Evolutionary conservation across 2,329 filamentous ascomycete species (phyloP), one percentile per base, ranked within the genome.

Genomic region (Neofusicoccum umdonicola): DNA sequence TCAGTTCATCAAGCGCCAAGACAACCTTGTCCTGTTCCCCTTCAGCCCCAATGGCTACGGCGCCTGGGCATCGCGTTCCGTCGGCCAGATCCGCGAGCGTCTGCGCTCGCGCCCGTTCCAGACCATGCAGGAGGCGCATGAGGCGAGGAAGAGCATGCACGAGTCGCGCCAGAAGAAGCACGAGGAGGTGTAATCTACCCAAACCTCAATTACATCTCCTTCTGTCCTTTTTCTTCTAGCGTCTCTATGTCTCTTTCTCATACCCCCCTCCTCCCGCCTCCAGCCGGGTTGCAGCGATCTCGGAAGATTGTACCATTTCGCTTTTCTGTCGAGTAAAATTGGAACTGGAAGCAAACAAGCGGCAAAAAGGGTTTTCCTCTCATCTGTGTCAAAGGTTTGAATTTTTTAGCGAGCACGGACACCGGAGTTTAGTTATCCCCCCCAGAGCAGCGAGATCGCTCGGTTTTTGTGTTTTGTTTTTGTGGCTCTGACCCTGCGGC

Each of bases 21-120:
- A 77, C 22, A 87, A 87, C 72, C 79, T 83, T 73, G 83, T 85
- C 1, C 74, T 89, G 51, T 88, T 83, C 74, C 87, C 87, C 1
- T 76, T 88, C n/a, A 79, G 76, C 68, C 70, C 74, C 35, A 76
- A 76, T 42, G 63, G 63, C 63, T 65, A 65, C 56, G 5, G 27
- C 35, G 63, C 63, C 45, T 65, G 63, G 63, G 54, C 52, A 7
- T 19, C 37, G 22, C 35, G 63, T 17, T 48, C 44, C 54, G 47
- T 61, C 44, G 63, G 50, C n/a, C 45, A 52, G 54, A 54, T 65
- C 63, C 44, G 63, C 11, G 63, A 65, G 45, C 54, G 63, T n/a
- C 54, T 65, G 27, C 52, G 56, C 22, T 31, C 54, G 0, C 47
- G 63, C 2, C 63, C 63, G 9, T 45, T 51, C 56, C 63, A 65